phyloP scores from a whole-genome alignment of 805 yeast genomes.

The Kuraishia hungarica region DNA sequence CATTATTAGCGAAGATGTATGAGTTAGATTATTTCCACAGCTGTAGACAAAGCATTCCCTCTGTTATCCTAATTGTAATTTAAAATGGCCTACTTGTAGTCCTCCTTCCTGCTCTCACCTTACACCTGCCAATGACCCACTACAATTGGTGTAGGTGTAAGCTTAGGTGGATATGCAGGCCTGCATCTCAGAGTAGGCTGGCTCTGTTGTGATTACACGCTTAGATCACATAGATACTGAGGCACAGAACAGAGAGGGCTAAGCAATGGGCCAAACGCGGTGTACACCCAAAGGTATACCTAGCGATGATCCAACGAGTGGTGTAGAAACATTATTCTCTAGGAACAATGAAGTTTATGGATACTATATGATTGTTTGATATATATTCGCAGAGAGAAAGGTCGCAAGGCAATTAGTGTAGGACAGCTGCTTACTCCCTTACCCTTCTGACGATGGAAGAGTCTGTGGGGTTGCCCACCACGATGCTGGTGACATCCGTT shows the following conservation, averaged over 20 bases:
- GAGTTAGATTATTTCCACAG: too few species aligned
- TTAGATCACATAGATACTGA: not conserved
- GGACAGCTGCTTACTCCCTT: not conserved
- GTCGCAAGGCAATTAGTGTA: not conserved
- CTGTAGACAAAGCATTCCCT: too few species aligned
- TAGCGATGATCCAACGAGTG: too few species aligned
- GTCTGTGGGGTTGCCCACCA: not conserved
- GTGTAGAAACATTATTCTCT: too few species aligned
- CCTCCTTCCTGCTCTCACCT: too few species aligned
- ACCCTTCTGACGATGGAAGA: not conserved
- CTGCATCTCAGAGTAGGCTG: not conserved
- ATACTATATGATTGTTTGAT: not conserved
- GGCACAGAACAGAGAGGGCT: not conserved
- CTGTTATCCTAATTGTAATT: too few species aligned
- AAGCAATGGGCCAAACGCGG: not conserved
- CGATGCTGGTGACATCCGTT: constrained; percentile 1
- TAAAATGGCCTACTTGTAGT: too few species aligned
- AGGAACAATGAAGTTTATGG: too few species aligned
- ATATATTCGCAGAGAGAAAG: not conserved
- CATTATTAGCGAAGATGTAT: too few species aligned
- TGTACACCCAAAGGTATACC: not conserved
- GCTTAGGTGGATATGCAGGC: too few species aligned
- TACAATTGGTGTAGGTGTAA: too few species aligned
- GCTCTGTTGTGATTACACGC: not conserved
- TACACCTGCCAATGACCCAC: too few species aligned